Percentiles rank a stretch among this genome's conserved stretches.
These are phyloP conservation scores for Melanopsichium pennsylvanicum DNA, from an alignment of 1,284 basidiomycete species.

Conservation along the genomic window DNA sequence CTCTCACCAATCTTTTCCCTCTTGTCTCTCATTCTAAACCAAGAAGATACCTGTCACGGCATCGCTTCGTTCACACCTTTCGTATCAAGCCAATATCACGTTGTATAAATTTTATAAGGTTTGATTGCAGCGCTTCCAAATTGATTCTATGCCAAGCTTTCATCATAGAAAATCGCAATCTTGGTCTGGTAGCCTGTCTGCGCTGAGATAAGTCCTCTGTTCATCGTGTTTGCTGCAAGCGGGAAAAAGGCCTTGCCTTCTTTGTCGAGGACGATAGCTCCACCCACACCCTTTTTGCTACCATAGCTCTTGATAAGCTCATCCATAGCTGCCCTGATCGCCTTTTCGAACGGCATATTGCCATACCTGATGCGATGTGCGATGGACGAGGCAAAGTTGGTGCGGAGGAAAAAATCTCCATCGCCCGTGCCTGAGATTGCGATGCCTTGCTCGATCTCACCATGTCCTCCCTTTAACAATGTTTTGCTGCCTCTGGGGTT, in stretches of 20 bases:
- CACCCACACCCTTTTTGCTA: conserved; percentile 74
- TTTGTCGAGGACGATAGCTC: conserved; percentile 74
- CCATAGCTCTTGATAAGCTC: conserved; percentile 72
- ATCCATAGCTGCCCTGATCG: conserved; percentile 71
- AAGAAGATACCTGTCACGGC: too few relatives aligned
- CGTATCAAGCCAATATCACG: too few relatives aligned
- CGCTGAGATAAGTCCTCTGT: conserved; percentile 74
- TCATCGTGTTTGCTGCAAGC: conserved; percentile 80
- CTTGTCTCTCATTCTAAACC: too few relatives aligned
- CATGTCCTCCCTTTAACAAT: too few relatives aligned
- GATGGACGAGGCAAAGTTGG: conserved; percentile 74
- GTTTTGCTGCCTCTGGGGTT: background rate
- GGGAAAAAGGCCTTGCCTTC: conserved; percentile 69
- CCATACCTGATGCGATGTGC: conserved; percentile 74
- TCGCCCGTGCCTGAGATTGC: conserved; percentile 82
- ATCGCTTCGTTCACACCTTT: too few relatives aligned
- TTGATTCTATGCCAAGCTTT: conserved; percentile 66
- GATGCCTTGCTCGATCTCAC: conserved; percentile 69
- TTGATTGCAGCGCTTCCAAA: too few relatives aligned
- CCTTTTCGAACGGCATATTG: conserved; percentile 67
- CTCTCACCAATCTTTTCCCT: too few relatives aligned
- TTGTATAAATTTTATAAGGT: too few relatives aligned
- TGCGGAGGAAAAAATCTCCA: conserved; percentile 82
- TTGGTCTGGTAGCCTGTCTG: conserved; percentile 73
- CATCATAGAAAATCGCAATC: conserved; percentile 80